Conservation (phyloP, 2,329 filamentous ascomycete species). For the Colletotrichum sp. region DNA sequence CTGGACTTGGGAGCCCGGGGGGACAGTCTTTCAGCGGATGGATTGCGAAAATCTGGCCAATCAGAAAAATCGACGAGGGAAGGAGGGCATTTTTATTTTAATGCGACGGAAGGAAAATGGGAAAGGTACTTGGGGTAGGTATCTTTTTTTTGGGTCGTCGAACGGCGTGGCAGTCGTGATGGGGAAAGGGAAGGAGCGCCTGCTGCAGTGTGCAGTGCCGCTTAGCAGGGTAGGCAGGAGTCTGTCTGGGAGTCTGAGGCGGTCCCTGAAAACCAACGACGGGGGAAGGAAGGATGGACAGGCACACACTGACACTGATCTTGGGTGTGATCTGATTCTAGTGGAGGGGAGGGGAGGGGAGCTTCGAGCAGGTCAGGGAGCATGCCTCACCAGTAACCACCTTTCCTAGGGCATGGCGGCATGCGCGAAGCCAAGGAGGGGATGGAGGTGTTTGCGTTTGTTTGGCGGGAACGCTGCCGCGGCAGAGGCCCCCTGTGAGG, state of each 20-base stretch:
- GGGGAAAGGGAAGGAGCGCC: background rate
- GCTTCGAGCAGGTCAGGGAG: background rate
- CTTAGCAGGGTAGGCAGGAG: background rate
- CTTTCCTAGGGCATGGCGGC: background rate
- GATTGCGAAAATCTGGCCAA: constrained; percentile 4
- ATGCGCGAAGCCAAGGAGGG: background rate
- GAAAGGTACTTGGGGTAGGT: constrained; percentile 15
- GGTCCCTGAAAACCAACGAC: background rate
- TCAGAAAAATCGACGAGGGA: constrained; percentile 16
- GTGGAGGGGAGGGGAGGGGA: background rate
- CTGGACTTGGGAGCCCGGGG: background rate
- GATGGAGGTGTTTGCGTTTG: background rate
- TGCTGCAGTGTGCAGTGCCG: background rate
- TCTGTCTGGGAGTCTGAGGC: background rate
- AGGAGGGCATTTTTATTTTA: constrained; percentile 7
- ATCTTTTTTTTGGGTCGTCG: constrained; percentile 7
- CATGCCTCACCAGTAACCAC: background rate
- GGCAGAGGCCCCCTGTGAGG: background rate
- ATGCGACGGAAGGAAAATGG: background rate
- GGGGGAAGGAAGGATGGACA: background rate
- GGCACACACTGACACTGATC: background rate
- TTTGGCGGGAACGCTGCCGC: constrained; percentile 3
- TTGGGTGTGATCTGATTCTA: background rate
- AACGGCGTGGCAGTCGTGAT: background rate
- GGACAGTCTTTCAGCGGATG: background rate